phyloP scores from a whole-genome alignment of 116 monocot genomes.

The Zostera marina region DNA sequence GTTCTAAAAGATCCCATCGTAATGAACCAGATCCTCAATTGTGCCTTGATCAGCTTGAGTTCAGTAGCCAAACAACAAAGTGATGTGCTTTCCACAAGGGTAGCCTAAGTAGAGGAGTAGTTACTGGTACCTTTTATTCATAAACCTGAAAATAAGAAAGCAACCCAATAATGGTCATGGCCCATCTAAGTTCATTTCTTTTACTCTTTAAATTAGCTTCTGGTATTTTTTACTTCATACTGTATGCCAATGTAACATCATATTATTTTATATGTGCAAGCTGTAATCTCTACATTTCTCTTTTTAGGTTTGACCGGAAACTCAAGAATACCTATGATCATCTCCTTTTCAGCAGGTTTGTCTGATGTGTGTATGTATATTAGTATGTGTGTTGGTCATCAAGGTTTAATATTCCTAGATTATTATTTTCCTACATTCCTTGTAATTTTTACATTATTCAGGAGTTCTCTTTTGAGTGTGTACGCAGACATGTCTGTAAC shows the following conservation, averaged over 20 bases:
- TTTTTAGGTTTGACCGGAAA: slow-evolving; percentile 87
- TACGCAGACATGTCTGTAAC: slow-evolving; percentile 96
- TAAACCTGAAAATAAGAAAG: too few species aligned
- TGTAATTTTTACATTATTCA: slow-evolving; percentile 14
- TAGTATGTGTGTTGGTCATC: neutral
- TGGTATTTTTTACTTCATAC: neutral
- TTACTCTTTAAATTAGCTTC: slow-evolving; percentile 1
- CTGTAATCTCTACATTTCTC: slow-evolving; percentile 1
- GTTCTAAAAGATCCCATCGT: too few species aligned
- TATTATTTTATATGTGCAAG: neutral
- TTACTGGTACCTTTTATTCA: too few species aligned
- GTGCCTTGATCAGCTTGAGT: too few species aligned
- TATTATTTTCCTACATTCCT: neutral
- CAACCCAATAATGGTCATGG: neutral
- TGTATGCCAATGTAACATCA: too few species aligned
- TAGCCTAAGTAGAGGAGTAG: too few species aligned
- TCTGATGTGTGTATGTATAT: neutral
- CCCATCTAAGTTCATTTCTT: slow-evolving; percentile 4
- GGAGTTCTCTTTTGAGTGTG: slow-evolving; percentile 88
- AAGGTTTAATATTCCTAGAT: neutral
- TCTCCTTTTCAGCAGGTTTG: slow-evolving; percentile 84
- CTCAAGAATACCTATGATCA: slow-evolving; percentile 93
- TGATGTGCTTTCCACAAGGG: too few species aligned
- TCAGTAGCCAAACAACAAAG: too few species aligned
- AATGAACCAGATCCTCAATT: too few species aligned